A percentile compares a stretch with the other conserved stretches of the same genome.
These are phyloP conservation scores for Coemansia sp. DNA, from an alignment of 192 early-diverging fungal genomes.

Conservation along the genomic window DNA sequence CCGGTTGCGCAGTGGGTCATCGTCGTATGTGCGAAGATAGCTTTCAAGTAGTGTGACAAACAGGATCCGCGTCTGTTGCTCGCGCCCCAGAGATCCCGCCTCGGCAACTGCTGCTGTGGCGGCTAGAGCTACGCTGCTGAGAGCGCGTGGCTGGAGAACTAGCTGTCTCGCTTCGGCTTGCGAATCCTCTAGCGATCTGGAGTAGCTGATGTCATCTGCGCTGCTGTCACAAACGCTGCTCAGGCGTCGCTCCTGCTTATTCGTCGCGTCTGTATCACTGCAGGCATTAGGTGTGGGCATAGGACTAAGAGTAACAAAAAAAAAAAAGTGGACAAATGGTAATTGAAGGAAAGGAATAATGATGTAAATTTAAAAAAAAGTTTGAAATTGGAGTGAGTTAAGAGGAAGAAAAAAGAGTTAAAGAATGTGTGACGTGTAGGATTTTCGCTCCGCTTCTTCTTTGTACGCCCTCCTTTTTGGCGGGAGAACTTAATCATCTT, in stretches of 20 bases:
- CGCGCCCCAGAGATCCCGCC: slow-evolving; percentile 32
- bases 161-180: neutral
- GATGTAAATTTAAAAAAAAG: neutral
- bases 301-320: neutral
- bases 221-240: slow-evolving; percentile 4
- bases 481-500: neutral
- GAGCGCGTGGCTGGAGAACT: slow-evolving; percentile 2
- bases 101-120: slow-evolving; percentile 5
- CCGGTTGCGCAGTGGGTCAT: slow-evolving; percentile 81
- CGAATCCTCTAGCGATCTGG: neutral
- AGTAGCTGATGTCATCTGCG: neutral
- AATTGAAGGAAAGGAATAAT: neutral
- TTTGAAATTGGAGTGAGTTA: neutral
- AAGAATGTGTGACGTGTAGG: neutral
- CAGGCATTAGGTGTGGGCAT: neutral
- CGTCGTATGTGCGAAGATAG: slow-evolving; percentile 87
- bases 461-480: neutral
- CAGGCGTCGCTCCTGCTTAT: neutral
- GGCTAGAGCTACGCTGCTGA: neutral
- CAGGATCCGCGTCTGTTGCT: slow-evolving; percentile 74
- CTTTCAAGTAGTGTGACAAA: slow-evolving; percentile 89
- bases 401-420: neutral
- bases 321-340: neutral
- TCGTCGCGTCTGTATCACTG: neutral
- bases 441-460: neutral